Conservation (phyloP, 2,329 filamentous ascomycete species). For the Colletotrichum eremochloae region DNA sequence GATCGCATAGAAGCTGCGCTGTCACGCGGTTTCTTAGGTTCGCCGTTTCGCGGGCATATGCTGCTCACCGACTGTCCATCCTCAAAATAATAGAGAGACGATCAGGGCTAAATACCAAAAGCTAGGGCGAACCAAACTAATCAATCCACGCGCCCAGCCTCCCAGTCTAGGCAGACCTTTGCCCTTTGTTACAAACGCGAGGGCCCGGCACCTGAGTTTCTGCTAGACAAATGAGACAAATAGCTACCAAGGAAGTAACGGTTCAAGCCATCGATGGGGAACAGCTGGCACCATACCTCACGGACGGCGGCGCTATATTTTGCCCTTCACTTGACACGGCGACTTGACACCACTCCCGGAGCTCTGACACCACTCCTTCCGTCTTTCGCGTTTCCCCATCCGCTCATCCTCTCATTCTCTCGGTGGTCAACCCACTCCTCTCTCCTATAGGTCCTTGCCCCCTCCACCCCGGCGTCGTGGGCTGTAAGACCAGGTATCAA, state of each 20-base stretch:
- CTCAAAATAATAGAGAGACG: neutral
- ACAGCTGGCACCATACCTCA: slow-evolving; percentile 26
- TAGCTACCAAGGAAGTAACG: slow-evolving; percentile 7
- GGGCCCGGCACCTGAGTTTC: slow-evolving; percentile 20
- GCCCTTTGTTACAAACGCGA: slow-evolving; percentile 37
- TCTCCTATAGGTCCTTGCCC: slow-evolving; percentile 15
- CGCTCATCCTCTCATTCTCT: slow-evolving; percentile 26
- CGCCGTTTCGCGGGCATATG: slow-evolving; percentile 20
- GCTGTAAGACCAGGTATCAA: slow-evolving; percentile 31
- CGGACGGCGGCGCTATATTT: slow-evolving; percentile 29
- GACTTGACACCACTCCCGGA: slow-evolving; percentile 28
- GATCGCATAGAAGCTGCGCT: slow-evolving; percentile 9
- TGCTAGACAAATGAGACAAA: slow-evolving; percentile 19
- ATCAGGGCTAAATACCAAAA: slow-evolving; percentile 1
- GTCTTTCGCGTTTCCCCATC: slow-evolving; percentile 36
- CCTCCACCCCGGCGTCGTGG: neutral
- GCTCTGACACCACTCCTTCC: slow-evolving; percentile 38
- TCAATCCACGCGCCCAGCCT: neutral
- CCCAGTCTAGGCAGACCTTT: neutral
- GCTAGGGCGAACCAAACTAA: too few species aligned
- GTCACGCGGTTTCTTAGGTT: slow-evolving; percentile 31
- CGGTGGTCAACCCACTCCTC: slow-evolving; percentile 3
- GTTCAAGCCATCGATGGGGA: slow-evolving; percentile 9
- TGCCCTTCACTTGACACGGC: slow-evolving; percentile 22
- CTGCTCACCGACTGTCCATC: slow-evolving; percentile 9